These are phyloP conservation scores for Linnemannia hyalina DNA, from an alignment of 192 early-diverging fungal genomes.

Conservation along the genomic window DNA sequence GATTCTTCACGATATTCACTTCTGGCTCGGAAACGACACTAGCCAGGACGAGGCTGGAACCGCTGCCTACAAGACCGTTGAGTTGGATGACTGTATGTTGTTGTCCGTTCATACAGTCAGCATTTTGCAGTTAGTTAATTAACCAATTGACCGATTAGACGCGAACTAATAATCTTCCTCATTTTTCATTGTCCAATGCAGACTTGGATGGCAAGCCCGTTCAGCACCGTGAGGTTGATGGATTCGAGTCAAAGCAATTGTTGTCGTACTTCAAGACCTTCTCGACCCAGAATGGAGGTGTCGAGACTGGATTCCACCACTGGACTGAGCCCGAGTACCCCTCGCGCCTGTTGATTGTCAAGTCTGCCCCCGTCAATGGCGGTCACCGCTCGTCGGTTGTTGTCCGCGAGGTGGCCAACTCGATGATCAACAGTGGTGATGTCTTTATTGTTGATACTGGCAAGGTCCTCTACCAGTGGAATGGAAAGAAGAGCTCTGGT, in stretches of 20 bases:
- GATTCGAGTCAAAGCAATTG: slow-evolving; percentile 74
- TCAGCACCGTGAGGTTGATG: slow-evolving; percentile 87
- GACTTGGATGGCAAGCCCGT: slow-evolving; percentile 74
- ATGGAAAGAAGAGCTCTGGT: slow-evolving; percentile 71
- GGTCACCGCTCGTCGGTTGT: slow-evolving; percentile 63
- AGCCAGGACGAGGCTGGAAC: slow-evolving; percentile 86
- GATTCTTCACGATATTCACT: slow-evolving; percentile 84
- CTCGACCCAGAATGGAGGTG: slow-evolving; percentile 73
- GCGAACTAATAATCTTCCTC: not conserved
- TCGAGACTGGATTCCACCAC: slow-evolving; percentile 80
- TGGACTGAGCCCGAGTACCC: slow-evolving; percentile 62
- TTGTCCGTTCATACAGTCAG: not conserved
- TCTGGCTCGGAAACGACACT: slow-evolving; percentile 85
- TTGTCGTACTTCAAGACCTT: slow-evolving; percentile 75
- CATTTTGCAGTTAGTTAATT: not conserved
- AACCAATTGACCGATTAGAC: not conserved
- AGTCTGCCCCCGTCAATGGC: slow-evolving; percentile 47
- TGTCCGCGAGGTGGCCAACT: slow-evolving; percentile 71
- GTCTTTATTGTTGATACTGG: slow-evolving; percentile 84
- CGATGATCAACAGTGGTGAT: slow-evolving; percentile 74
- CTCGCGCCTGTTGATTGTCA: slow-evolving; percentile 70
- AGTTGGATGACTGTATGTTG: slow-evolving; percentile 74
- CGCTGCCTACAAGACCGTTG: slow-evolving; percentile 88
- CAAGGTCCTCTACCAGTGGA: slow-evolving; percentile 77
- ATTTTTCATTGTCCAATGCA: slow-evolving; percentile 16